Evolutionary conservation across 1,284 basidiomycete genomes (phyloP), one percentile per base, ranked within the genome.

Genomic region (Heimioporus retisporus): DNA sequence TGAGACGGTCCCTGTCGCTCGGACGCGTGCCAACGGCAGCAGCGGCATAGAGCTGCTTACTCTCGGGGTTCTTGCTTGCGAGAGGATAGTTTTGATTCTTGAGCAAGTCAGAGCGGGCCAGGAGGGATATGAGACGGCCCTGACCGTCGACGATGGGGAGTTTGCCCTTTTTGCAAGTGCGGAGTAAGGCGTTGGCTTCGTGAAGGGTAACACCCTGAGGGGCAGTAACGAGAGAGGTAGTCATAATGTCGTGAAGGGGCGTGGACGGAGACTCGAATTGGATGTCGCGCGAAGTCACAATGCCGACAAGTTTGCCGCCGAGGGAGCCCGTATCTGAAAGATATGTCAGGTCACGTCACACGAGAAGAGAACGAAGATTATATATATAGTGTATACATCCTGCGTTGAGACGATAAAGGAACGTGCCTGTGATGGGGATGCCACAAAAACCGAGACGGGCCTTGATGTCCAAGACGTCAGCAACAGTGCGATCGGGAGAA

Each of bases 31-130:
- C 98, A 71, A 99, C 89, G 5, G 98, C 95, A n/a, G 97, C 97
- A 28, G 97, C 97, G 61, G 96, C 96, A 77, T 97, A 97, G 18
- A 99, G 90, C 84, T 99, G 97, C 84, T 99, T 99, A 79, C 87
- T 96, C 70, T 93, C 88, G 2, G 95, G 95, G 64, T 92, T 89
- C 84, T 99, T 99, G 73, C 93, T 96, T 1, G 97, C 96, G 61
- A 98, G 89, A 4, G 97, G 98, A 83, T 93, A 99, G 70, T 95
- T 97, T 79, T 98, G 96, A 84, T 98, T 99, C 84, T 99, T 99
- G 78, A 99, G 90, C 68, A 99, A 86, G 81, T 99, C 97, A 51
- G 97, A 98, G 66, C 97, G 96, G 7, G 96, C 95, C 65, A 98
- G 91, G 68, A 98, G 93, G 31, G 96, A 94, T 59, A 92, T 88